Evolutionary conservation across 1,139 yeast species (phyloP).

Genomic region (Yamadazyma conglobata): DNA sequence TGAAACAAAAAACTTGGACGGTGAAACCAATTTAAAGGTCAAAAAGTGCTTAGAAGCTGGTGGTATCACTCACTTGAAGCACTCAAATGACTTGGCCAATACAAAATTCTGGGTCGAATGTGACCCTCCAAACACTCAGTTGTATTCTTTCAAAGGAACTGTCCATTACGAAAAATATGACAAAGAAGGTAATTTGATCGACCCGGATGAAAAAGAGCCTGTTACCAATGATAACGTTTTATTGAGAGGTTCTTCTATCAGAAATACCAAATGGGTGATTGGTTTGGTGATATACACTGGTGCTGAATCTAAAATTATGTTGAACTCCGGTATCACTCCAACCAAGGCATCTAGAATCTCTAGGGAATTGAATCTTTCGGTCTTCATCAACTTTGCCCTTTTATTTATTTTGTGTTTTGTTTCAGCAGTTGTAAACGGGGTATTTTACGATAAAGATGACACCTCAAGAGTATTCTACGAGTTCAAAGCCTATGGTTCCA

Average conservation of each 20-base stretch:
- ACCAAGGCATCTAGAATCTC: constrained; percentile 83
- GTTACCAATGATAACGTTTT: constrained; percentile 75
- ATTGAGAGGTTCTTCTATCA: constrained; percentile 84
- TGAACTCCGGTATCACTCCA: constrained; percentile 91
- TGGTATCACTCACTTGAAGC: constrained; percentile 49
- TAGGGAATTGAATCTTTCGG: constrained; percentile 77
- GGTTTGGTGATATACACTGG: constrained; percentile 92
- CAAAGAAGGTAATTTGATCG: constrained; percentile 30
- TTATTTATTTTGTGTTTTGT: constrained; percentile 77
- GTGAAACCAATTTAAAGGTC: constrained; percentile 89
- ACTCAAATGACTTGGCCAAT: constrained; percentile 68
- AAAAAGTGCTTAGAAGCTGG: constrained; percentile 76
- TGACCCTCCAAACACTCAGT: constrained; percentile 82
- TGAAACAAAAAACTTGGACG: constrained; percentile 93
- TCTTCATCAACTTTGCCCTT: constrained; percentile 69
- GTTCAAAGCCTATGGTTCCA: constrained; percentile 41
- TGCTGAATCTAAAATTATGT: constrained; percentile 84
- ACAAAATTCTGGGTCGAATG: constrained; percentile 83
- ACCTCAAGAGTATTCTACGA: constrained; percentile 72
- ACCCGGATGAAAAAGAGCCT: constrained; percentile 61
- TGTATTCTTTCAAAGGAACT: constrained; percentile 88
- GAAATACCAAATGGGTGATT: constrained; percentile 92
- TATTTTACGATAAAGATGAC: constrained; percentile 51
- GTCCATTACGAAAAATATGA: constrained; percentile 56
- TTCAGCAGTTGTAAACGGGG: constrained; percentile 80